Base-by-base conservation (phyloP, 2,329 filamentous ascomycete species). In the Exophiala alcalophila region DNA sequence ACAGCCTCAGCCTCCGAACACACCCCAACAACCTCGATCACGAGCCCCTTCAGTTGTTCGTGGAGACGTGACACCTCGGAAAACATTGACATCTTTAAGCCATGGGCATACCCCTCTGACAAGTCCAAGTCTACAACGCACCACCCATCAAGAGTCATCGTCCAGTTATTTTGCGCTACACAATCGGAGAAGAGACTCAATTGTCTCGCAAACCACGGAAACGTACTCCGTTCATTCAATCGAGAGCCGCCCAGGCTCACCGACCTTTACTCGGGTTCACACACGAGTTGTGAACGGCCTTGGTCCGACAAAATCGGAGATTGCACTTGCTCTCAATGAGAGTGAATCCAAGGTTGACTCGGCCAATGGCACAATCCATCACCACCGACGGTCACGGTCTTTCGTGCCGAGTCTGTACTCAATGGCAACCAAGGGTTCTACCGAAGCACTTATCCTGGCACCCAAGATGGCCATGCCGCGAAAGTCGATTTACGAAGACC, bases 351-450 rank as follows among this genome's bases (percentile, higher is more conserved):
- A 52, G 23, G 16, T 40, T 16, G 41, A 47, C 15, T 24, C 60
- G 55, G 9, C 58, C 57, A 19, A 27, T 19, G 40, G 53, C 28
- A 41, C 51, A 31, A 29, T 42, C 33, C n/a, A n/a, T n/a, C 43
- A 54, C 42, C 63, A 68, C 43, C 49, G 52, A 39, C 57, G 59
- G 39, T 61, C 65, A 4, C 61, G 61, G 34, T 69, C 68, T 19
- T 65, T 64, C 34, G 61, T 64, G 3, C 66, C 67, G 4, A 71
- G 69, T 40, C 58, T 72, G 40, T 72, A 71, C 44, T 71, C 69
- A 1, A 50, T 72, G 30, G 67, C 64, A 10, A 68, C 64, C 32
- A 65, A 61, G 7, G 63, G 65, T 14, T 71, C 68, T 0, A 64
- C 68, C 40, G 54, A 57, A 33, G 67, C 66, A 2, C 69, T 69